Conservation (phyloP, 1,284 basidiomycete species). For the Sparassis latifolia region DNA sequence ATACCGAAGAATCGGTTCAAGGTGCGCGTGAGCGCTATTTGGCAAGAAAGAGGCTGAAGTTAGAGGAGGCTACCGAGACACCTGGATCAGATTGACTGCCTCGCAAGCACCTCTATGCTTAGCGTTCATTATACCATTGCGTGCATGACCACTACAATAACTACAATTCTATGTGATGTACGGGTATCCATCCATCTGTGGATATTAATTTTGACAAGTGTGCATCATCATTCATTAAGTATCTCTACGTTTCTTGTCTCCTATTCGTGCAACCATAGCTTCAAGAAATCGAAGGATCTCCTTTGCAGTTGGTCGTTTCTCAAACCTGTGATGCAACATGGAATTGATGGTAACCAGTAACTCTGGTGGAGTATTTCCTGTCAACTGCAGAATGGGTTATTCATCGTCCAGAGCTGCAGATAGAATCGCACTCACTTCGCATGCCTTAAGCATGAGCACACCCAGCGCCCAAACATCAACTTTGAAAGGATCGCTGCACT, state of each 20-base stretch:
- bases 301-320: slow-evolving; percentile 43
- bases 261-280: slow-evolving; percentile 24
- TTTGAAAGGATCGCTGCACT: slow-evolving; percentile 54
- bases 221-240: no score
- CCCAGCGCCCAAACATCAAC: slow-evolving; percentile 67
- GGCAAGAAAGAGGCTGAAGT: slow-evolving; percentile 70
- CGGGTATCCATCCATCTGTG: no score
- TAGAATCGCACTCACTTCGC: slow-evolving; percentile 41
- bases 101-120: no score
- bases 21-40: slow-evolving; percentile 74
- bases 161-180: no score
- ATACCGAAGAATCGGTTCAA: slow-evolving; percentile 64
- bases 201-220: no score
- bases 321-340: slow-evolving; percentile 49
- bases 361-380: slow-evolving; percentile 50
- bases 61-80: slow-evolving; percentile 42
- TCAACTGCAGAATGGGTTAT: slow-evolving; percentile 32
- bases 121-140: no score
- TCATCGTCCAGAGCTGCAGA: background rate
- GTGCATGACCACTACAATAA: no score
- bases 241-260: no score
- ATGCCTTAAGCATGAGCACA: slow-evolving; percentile 53
- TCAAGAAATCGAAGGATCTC: slow-evolving; percentile 46
- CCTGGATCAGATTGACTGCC: slow-evolving; percentile 1
- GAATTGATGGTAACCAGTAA: slow-evolving; percentile 43